Evolutionary conservation across 352 stramenopile species (phyloP).

Genomic region (Phytophthora idaei): DNA sequence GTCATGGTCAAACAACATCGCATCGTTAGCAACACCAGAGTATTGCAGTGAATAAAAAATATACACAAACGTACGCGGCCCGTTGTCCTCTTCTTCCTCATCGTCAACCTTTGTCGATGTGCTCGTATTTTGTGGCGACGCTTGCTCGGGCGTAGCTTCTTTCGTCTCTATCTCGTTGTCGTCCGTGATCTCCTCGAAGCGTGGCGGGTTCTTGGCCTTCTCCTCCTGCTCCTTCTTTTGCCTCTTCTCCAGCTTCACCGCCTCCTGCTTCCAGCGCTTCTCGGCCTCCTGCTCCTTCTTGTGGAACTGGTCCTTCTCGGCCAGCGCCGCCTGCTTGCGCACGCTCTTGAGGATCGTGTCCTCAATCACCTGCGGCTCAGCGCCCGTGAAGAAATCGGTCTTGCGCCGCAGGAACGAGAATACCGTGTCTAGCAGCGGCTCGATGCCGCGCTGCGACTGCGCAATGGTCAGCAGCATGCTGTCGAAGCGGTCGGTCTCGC

Average conservation of each 20-base stretch:
- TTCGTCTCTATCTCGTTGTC: slow-evolving; percentile 50
- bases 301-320: slow-evolving; percentile 78
- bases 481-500: slow-evolving; percentile 89
- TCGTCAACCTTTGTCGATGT: slow-evolving; percentile 47
- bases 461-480: slow-evolving; percentile 97
- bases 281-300: slow-evolving; percentile 85
- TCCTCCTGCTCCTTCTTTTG: slow-evolving; percentile 49
- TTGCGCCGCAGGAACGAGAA: slow-evolving; percentile 99
- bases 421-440: slow-evolving; percentile 97
- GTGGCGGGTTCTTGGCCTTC: slow-evolving; percentile 39
- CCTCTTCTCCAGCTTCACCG: slow-evolving; percentile 52
- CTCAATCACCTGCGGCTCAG: slow-evolving; percentile 74
- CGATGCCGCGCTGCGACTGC: slow-evolving; percentile 96
- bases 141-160: slow-evolving; percentile 24
- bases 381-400: slow-evolving; percentile 98
- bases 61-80: slow-evolving; percentile 51
- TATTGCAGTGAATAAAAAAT: background rate
- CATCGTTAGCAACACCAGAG: slow-evolving; percentile 12
- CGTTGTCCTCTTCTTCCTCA: slow-evolving; percentile 68
- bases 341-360: slow-evolving; percentile 90
- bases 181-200: slow-evolving; percentile 86
- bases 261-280: slow-evolving; percentile 71
- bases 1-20: background rate
- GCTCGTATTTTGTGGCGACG: slow-evolving; percentile 20
- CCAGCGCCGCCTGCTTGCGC: slow-evolving; percentile 90